Evolutionary conservation across 2,329 filamentous ascomycete species (phyloP).

Genomic region (Aspergillus oerlinghausenensis): DNA sequence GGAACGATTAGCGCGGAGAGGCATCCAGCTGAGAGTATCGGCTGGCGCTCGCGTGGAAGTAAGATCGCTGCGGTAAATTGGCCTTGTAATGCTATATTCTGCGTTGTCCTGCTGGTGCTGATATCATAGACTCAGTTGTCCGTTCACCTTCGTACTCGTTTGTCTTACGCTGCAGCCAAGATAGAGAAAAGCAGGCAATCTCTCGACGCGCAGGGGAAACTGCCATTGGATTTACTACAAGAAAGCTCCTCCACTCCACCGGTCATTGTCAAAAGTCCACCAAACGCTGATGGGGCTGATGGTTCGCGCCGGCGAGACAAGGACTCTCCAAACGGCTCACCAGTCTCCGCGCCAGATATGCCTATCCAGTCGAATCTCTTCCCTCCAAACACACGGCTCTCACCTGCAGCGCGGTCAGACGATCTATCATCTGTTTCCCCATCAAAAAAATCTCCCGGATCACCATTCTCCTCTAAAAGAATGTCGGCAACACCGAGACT

Average conservation of each 20-base stretch:
- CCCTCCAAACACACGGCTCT: constrained; percentile 8
- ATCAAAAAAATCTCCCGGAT: constrained; percentile 13
- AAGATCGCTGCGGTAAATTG: constrained; percentile 70
- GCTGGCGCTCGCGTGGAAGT: constrained; percentile 62
- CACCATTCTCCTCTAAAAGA: constrained; percentile 15
- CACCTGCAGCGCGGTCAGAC: constrained; percentile 11
- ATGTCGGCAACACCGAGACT: constrained; percentile 28
- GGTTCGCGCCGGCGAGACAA: constrained; percentile 15
- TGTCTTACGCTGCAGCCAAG: constrained; percentile 92
- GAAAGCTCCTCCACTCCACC: constrained; percentile 57
- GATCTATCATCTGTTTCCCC: constrained; percentile 9
- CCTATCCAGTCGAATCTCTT: constrained; percentile 11
- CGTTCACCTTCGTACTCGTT: constrained; percentile 71
- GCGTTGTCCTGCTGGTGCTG: constrained; percentile 5
- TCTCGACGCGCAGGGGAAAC: constrained; percentile 65
- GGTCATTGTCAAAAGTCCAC: constrained; percentile 55
- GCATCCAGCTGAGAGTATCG: constrained; percentile 67
- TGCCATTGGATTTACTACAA: constrained; percentile 69
- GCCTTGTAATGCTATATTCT: constrained; percentile 10
- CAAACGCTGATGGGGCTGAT: constrained; percentile 37
- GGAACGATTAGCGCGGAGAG: constrained; percentile 29
- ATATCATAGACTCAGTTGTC: constrained; percentile 55
- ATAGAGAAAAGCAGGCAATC: constrained; percentile 86
- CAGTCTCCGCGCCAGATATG: constrained; percentile 19
- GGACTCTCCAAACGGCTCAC: constrained; percentile 19